Base-by-base conservation (phyloP, 2,329 filamentous ascomycete species). In the Penicillium nordicum region DNA sequence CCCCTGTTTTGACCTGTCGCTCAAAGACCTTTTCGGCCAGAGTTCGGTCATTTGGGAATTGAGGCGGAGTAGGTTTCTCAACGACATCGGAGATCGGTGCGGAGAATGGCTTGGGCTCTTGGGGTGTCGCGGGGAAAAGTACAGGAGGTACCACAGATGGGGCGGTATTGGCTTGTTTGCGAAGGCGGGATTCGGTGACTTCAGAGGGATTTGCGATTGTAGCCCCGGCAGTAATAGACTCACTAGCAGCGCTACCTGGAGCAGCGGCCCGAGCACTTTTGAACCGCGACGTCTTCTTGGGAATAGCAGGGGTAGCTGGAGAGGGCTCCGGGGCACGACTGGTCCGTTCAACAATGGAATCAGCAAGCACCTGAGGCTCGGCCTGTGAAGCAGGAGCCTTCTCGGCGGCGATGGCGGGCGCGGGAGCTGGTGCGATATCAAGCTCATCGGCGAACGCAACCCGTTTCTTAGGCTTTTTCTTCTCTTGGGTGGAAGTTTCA, bases 381-480 rank as follows among this genome's bases (percentile, higher is more conserved):
- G 71, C 56, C 59, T 67, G 57, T 49, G 62, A 55, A 62, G 61
- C 61, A 67, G 66, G 46, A 63, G 63, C 62, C 45, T 73, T 66
- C 36, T 70, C 63, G 46, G 73, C 55, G 16, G 55, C 25, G 38
- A 60, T 43, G 50, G 57, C 23, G 59, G 68, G 62, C 23, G 73
- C 70, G 47, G 75, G 76, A 25, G 74, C 71, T 45, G 76, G 78
- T 30, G 88, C 87, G 60, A 95, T 85, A 64, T 94, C 89, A 34
- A 96, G 77, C 6, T 81, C 80, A 34, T 86, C 78, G 2, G 91
- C 87, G 73, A 96, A 96, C n/a, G 88, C 84, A 27, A 96, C 92
- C 16, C 84, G 87, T 76, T 94, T 96, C 68, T 71, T 72, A 9
- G 66, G 53, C 38, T 71, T 72, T 50, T 70, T 69, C 42, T 64